phyloP scores from a whole-genome alignment of 306 rosid genomes.

The Oemleria cerasiformis region DNA sequence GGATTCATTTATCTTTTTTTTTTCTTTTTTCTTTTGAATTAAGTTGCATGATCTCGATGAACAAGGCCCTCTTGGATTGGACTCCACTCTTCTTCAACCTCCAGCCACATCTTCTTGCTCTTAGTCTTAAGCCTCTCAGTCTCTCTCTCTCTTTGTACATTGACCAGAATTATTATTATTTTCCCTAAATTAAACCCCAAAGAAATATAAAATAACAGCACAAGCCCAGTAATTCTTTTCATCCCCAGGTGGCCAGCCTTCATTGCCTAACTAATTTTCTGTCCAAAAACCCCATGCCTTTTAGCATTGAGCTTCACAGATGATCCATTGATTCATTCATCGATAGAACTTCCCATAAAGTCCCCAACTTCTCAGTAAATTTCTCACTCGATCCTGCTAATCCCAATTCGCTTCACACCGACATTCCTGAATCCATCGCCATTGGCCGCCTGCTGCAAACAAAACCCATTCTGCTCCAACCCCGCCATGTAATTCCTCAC shows the following conservation, averaged over 20 bases:
- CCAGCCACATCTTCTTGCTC: background rate
- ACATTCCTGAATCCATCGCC: conserved; percentile 60
- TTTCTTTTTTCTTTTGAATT: background rate
- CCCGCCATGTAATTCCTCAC: conserved; percentile 87
- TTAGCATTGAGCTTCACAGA: background rate
- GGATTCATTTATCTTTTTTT: background rate
- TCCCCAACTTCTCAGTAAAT: conserved; percentile 3
- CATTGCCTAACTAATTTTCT: conserved; percentile 10
- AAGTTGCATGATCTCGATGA: background rate
- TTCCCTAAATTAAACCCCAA: conserved; percentile 22
- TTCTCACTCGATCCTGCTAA: conserved; percentile 55
- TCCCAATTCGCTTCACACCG: conserved; percentile 55
- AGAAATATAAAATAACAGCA: conserved; percentile 3
- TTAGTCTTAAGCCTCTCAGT: conserved; percentile 2
- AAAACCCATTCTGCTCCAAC: conserved; percentile 58
- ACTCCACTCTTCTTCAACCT: no score
- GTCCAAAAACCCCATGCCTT: background rate
- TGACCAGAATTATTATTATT: conserved; percentile 51
- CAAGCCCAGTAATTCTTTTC: conserved; percentile 3
- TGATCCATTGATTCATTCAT: conserved; percentile 3
- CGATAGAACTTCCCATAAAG: background rate
- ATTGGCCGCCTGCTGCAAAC: conserved; percentile 25
- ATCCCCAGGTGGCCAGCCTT: background rate
- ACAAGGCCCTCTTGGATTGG: conserved; percentile 1
- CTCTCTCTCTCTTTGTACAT: conserved; percentile 55